A percentile compares a stretch with the other conserved stretches of the same genome.
Evolutionary conservation across 2,329 filamentous ascomycete species (phyloP).

Genomic region (Arachnopeziza araneosa): DNA sequence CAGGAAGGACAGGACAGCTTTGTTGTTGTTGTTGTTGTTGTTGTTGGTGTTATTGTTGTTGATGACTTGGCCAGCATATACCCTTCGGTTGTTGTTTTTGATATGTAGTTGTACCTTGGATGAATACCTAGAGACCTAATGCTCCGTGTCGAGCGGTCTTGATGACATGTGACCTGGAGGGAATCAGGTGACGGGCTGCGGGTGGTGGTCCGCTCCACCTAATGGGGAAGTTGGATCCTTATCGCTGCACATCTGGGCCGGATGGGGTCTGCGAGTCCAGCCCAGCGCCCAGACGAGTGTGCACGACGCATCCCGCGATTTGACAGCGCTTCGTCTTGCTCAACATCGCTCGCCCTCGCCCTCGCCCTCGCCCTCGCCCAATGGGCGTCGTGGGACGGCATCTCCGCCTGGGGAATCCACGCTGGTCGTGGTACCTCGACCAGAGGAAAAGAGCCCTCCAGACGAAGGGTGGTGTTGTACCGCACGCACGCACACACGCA

Average conservation of each 20-base stretch:
- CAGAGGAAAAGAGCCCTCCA: background rate
- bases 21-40: background rate
- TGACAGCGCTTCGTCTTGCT: background rate
- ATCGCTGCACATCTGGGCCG: background rate
- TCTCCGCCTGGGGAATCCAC: background rate
- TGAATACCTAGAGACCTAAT: too few species aligned
- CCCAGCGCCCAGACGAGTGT: background rate
- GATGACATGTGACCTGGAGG: background rate
- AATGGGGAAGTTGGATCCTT: background rate
- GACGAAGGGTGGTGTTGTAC: background rate
- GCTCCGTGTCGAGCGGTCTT: too few species aligned
- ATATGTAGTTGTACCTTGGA: background rate
- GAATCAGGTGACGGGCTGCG: background rate
- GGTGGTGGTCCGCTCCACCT: background rate
- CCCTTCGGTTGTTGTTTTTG: background rate
- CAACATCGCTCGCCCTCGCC: too few species aligned
- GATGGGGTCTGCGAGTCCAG: background rate
- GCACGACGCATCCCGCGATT: background rate
- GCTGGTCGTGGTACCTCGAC: background rate
- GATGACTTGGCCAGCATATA: background rate
- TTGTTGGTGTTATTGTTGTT: background rate
- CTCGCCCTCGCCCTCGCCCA: background rate
- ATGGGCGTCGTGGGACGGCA: background rate
- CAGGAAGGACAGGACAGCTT: too few species aligned
- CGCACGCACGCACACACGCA: background rate